Evolutionary conservation across 495 filamentous ascomycete species (phyloP).

Genomic region (Parathielavia hyrcaniae): DNA sequence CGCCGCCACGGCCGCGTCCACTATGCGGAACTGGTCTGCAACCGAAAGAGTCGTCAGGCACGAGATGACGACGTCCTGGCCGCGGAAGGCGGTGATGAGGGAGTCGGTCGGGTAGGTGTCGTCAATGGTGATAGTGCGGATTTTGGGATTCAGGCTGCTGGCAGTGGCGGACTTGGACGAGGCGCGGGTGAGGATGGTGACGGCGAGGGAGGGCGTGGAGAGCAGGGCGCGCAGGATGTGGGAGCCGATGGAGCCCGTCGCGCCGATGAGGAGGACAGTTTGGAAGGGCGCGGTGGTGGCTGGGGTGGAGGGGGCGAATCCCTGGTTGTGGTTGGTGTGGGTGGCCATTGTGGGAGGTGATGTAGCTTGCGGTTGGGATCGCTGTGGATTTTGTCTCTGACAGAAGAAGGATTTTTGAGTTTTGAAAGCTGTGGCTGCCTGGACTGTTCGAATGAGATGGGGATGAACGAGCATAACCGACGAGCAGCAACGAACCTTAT

Average conservation of each 20-base stretch:
- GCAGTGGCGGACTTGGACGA: constrained; percentile 23
- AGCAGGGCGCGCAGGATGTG: constrained; percentile 24
- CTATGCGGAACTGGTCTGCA: constrained; percentile 36
- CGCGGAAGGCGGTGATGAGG: constrained; percentile 24
- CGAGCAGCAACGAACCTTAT: too few relatives aligned
- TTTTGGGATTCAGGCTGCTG: constrained; percentile 6
- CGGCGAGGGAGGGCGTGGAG: constrained; percentile 19
- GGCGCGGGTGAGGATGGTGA: constrained; percentile 27
- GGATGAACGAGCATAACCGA: too few relatives aligned
- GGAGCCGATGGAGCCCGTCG: constrained; percentile 25
- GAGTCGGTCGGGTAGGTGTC: constrained; percentile 24
- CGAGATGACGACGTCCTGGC: constrained; percentile 27
- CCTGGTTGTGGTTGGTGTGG: too few relatives aligned
- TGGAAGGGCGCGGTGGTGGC: constrained; percentile 3
- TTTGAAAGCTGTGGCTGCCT: too few relatives aligned
- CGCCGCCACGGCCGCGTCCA: constrained; percentile 49
- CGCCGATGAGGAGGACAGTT: constrained; percentile 29
- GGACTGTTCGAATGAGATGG: too few relatives aligned
- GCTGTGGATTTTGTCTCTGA: too few relatives aligned
- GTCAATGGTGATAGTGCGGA: constrained; percentile 22
- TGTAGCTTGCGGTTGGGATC: too few relatives aligned
- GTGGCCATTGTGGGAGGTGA: too few relatives aligned
- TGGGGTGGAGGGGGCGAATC: background rate
- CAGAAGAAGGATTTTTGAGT: too few relatives aligned
- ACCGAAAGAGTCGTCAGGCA: constrained; percentile 30